These are phyloP conservation scores for Saturnispora halmiae DNA, from an alignment of 805 yeast species.

Conservation along the genomic window DNA sequence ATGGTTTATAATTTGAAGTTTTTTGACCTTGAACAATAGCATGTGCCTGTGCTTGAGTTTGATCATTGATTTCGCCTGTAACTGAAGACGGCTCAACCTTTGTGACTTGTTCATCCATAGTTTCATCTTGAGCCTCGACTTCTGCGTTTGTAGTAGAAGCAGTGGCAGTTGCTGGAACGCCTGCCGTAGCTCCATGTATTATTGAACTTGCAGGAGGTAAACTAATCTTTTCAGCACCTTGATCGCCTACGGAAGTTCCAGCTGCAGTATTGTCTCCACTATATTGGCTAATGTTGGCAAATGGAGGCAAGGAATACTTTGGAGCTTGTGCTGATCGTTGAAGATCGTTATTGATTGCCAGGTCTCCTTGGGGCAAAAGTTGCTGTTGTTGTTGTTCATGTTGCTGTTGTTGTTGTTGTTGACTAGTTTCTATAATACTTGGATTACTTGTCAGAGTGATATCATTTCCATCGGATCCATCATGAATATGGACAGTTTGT, in stretches of 20 bases:
- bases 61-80: conserved; percentile 11
- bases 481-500: conserved; percentile 9
- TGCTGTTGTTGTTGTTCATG: no score
- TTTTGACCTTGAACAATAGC: conserved; percentile 16
- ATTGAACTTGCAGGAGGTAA: conserved; percentile 24
- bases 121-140: background rate
- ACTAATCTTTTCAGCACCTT: conserved; percentile 15
- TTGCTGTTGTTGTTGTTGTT: no score
- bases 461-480: background rate
- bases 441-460: no score
- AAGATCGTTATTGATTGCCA: background rate
- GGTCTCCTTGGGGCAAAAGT: no score
- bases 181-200: conserved; percentile 10
- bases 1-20: conserved; percentile 49
- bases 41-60: conserved; percentile 7
- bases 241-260: background rate
- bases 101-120: background rate
- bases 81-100: background rate
- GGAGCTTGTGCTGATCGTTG: background rate
- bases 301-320: conserved; percentile 7
- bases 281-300: conserved; percentile 2
- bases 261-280: background rate
- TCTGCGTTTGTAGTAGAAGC: background rate
- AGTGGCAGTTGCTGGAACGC: conserved; percentile 13
- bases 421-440: no score